Evolutionary conservation across 2,329 filamentous ascomycete genomes (phyloP), one percentile per base, ranked within the genome.

Genomic region (Sporothrix curviconia): DNA sequence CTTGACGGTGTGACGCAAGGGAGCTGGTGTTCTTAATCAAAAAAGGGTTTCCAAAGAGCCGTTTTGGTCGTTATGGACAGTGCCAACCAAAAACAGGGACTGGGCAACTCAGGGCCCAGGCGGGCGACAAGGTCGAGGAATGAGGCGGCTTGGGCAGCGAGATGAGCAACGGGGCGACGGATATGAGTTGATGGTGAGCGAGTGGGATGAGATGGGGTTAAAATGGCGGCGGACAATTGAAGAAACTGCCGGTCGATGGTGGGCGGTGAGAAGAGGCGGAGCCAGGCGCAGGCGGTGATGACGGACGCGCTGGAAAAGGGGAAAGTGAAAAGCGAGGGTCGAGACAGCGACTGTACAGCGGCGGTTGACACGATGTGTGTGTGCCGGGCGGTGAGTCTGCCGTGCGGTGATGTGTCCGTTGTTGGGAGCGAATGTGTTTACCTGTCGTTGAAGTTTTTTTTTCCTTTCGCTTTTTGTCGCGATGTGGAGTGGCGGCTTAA

Each of bases 381-480:
- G 47, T 50, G 47, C 34, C 34, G 49, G 39, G 22, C 22, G 19
- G 8, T 34, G 19, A 15, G 24, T 36, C 30, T 32, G 9, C 24
- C 24, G 28, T 42, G 24, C 37, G 19, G 50, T 42, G 50, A 15
- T 17, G 22, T 17, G n/a, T 28, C 28, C 39, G 49, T 40, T 40
- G 34, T 39, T 39, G 34, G n/a, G 28, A 40, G 34, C 25, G 9
- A 40, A 28, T 34, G 44, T 34, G n/a, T 49, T 28, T 15, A 19
- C 34, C 49, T 53, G 50, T 52, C 24, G 49, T 53, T 32, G 28
- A 42, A 53, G 25, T 42, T 53, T 53, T 53, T 53, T 52, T 50
- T 51, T 36, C 24, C 24, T 24, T n/a, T 8, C 15, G 19, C n/a
- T 53, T 54, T 34, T 44, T 32, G 40, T 24, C 28, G 39, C 51